A percentile compares a stretch with the other conserved stretches of the same genome.
These are phyloP conservation scores for Nosema granulosis DNA, from an alignment of 371 early-diverging fungal species.

Conservation along the genomic window DNA sequence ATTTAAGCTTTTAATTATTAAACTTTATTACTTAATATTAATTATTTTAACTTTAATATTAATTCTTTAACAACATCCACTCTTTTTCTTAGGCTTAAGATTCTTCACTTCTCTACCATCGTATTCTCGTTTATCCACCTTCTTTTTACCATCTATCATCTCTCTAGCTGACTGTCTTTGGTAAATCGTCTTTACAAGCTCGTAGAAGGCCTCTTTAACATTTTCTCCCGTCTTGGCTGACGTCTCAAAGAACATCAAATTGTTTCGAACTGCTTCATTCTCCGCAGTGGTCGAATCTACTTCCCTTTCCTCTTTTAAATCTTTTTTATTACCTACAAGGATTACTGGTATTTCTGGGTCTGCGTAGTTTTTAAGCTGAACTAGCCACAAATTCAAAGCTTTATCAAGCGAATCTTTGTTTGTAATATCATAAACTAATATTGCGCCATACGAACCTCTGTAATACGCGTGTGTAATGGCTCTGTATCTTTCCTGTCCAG, in stretches of 20 bases:
- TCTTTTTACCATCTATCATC: not conserved
- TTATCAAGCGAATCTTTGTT: slow-evolving; percentile 86
- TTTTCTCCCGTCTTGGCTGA: slow-evolving; percentile 84
- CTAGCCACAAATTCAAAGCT: slow-evolving; percentile 83
- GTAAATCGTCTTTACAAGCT: slow-evolving; percentile 76
- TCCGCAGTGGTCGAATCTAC: slow-evolving; percentile 80
- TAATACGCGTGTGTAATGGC: slow-evolving; percentile 76
- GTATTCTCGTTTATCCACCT: slow-evolving; percentile 4
- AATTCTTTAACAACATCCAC: slow-evolving; percentile 30
- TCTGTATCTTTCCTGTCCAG: slow-evolving; percentile 69
- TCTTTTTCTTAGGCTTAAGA: slow-evolving; percentile 6
- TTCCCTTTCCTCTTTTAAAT: slow-evolving; percentile 84
- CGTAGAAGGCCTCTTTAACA: slow-evolving; percentile 81
- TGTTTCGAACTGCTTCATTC: slow-evolving; percentile 75
- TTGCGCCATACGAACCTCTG: slow-evolving; percentile 96
- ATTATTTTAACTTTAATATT: not conserved
- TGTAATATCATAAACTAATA: slow-evolving; percentile 95
- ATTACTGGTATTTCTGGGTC: slow-evolving; percentile 90
- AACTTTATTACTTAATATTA: not conserved
- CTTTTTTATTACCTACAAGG: slow-evolving; percentile 98
- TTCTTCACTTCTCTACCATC: slow-evolving; percentile 18
- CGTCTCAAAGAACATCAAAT: slow-evolving; percentile 80
- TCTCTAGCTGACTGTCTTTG: slow-evolving; percentile 49
- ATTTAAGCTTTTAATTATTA: too few species aligned
- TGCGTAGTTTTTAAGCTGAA: slow-evolving; percentile 91